Percentiles rank a stretch among this genome's conserved stretches.
phyloP scores from a whole-genome alignment of 1,284 basidiomycete species.

The Lentinula novae-zelandiae region DNA sequence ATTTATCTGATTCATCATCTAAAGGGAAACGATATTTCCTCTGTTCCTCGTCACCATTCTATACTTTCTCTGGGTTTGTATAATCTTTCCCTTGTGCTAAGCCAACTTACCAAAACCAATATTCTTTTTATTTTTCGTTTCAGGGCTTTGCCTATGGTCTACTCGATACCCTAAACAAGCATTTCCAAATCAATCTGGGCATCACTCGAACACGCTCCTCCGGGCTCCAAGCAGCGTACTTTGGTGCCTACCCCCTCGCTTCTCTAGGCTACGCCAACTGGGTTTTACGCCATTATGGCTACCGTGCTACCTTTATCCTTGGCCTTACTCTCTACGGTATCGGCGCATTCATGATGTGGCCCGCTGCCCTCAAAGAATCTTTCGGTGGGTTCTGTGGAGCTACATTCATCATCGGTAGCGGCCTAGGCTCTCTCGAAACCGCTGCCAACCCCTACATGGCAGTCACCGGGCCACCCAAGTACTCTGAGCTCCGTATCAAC shows the following conservation, averaged over 20 bases:
- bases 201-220: conserved; percentile 80
- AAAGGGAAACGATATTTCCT: conserved; percentile 28
- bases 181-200: conserved; percentile 71
- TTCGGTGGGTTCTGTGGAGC: conserved; percentile 33
- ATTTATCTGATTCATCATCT: neutral
- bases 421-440: conserved; percentile 30
- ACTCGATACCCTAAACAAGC: conserved; percentile 82
- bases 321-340: conserved; percentile 29
- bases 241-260: conserved; percentile 57
- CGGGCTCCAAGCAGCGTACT: conserved; percentile 83
- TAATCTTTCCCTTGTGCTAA: neutral
- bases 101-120: neutral
- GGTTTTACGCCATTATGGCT: conserved; percentile 29
- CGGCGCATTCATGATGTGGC: conserved; percentile 34
- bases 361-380: conserved; percentile 29
- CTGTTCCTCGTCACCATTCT: conserved; percentile 31
- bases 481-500: conserved; percentile 33
- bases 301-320: conserved; percentile 30
- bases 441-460: conserved; percentile 35
- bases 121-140: neutral
- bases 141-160: conserved; percentile 77
- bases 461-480: conserved; percentile 29
- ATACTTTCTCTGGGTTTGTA: conserved; percentile 31
- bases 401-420: conserved; percentile 34
- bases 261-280: conserved; percentile 31